Evolutionary conservation across 768 basidiomycete species (phyloP), one percentile per base, ranked within the genome.

Genomic region (Strobilomyces dryophilus): DNA sequence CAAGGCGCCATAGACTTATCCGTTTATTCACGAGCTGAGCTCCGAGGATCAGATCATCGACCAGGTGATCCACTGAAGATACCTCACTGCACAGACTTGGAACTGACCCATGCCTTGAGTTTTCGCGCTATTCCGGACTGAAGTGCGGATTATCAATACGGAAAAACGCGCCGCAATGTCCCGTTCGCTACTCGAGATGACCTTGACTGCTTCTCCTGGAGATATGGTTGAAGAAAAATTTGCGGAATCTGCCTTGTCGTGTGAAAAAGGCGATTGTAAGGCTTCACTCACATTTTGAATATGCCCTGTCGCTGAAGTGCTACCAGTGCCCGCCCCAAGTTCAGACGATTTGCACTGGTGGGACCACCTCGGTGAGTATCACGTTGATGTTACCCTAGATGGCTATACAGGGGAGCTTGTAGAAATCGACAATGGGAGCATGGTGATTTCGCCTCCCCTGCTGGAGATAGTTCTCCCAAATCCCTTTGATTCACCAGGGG

Each of bases 31-130:
- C 78, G 93, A 54, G 87, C 91, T 8, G 92, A 95, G 60, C 72
- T 99, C 52, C 78, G 76, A 63, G 83, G 89, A n/a, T 99, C 97
- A 7, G 97, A 99, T 73, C 97, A 99, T 66, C 85, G 88, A 65
- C 97, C 97, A 67, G 91, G 92, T 86, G 56, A 48, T 73, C 57
- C 24, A 41, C 18, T 40, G 10, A 3, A 26, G 11, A 6, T 36
- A 20, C 27, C 20, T 53, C 34, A 37, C 40, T 14, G 44, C 52
- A 48, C 6, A 10, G 44, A 40, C 42, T 49, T 52, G 39, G n/a
- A 40, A 18, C 21, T 37, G 18, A 26, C 26, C 37, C 17, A 15
- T 9, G 9, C 21, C 14, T 36, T 14, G 54, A 92, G 95, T 99
- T 5, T 95, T 89, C 61, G 92, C 83, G 5, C 70, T 92, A 8